A percentile compares a stretch with the other conserved stretches of the same genome.
phyloP scores from a whole-genome alignment of 1,284 basidiomycete species.

The Heterobasidion occidentale region DNA sequence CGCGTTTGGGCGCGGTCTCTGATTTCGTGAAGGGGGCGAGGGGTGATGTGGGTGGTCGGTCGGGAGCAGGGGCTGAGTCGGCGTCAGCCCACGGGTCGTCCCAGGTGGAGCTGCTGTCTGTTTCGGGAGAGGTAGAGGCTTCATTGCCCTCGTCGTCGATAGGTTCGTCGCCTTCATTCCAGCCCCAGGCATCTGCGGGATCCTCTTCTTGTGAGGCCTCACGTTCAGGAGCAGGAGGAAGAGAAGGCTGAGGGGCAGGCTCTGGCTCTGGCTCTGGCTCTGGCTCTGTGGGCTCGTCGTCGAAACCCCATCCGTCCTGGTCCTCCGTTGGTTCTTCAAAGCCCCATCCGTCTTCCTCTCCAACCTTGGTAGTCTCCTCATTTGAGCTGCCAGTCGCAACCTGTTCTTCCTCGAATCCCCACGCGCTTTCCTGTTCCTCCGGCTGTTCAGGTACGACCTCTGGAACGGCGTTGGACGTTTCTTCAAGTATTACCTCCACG shows the following conservation, averaged over 20 bases:
- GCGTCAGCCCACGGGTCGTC: slow-evolving; percentile 59
- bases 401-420: slow-evolving; percentile 28
- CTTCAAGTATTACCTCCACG: slow-evolving; percentile 67
- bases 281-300: slow-evolving; percentile 30
- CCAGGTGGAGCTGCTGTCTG: slow-evolving; percentile 37
- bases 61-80: neutral
- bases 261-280: slow-evolving; percentile 16
- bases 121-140: slow-evolving; percentile 7
- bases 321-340: slow-evolving; percentile 21
- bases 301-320: slow-evolving; percentile 29
- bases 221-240: slow-evolving; percentile 12
- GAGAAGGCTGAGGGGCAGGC: slow-evolving; percentile 14
- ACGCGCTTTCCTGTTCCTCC: slow-evolving; percentile 24
- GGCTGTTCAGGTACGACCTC: slow-evolving; percentile 11
- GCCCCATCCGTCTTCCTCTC: slow-evolving; percentile 26
- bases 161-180: slow-evolving; percentile 39
- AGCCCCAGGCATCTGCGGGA: slow-evolving; percentile 58
- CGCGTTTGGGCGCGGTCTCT: slow-evolving; percentile 31
- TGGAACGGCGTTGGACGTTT: neutral
- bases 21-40: slow-evolving; percentile 18
- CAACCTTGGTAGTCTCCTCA: slow-evolving; percentile 7
- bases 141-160: slow-evolving; percentile 6
- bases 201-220: slow-evolving; percentile 22
- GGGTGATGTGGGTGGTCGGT: slow-evolving; percentile 12
- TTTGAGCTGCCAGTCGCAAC: slow-evolving; percentile 14